A percentile compares a stretch with the other conserved stretches of the same genome.
Evolutionary conservation across 805 yeast genomes (phyloP).

Genomic region (Suhomyces emberorum): DNA sequence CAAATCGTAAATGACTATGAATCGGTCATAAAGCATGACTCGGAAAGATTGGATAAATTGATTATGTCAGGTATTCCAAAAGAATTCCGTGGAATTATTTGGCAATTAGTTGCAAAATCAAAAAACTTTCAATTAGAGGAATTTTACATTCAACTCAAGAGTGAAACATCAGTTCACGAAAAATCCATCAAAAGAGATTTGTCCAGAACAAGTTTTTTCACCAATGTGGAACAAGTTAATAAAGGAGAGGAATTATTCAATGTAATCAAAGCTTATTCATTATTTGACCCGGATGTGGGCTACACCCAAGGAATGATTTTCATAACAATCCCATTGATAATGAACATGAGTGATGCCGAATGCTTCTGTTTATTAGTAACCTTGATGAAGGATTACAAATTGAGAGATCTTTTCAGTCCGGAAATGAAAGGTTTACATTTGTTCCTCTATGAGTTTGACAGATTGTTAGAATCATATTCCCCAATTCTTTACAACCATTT

Average conservation of each 20-base stretch:
- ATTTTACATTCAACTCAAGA: slow-evolving; percentile 49
- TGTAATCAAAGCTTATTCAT: slow-evolving; percentile 78
- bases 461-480: slow-evolving; percentile 70
- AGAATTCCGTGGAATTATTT: slow-evolving; percentile 81
- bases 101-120: slow-evolving; percentile 86
- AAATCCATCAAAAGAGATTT: slow-evolving; percentile 78
- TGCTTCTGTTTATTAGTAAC: slow-evolving; percentile 78
- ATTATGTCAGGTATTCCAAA: slow-evolving; percentile 78
- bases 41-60: slow-evolving; percentile 56
- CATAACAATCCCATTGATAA: slow-evolving; percentile 76
- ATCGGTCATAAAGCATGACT: slow-evolving; percentile 58
- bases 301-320: slow-evolving; percentile 99
- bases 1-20: slow-evolving; percentile 73
- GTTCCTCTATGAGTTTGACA: slow-evolving; percentile 83
- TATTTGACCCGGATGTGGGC: slow-evolving; percentile 90
- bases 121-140: slow-evolving; percentile 64
- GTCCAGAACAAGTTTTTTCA: slow-evolving; percentile 79
- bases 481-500: slow-evolving; percentile 77
- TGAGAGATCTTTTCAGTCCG: slow-evolving; percentile 74
- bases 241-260: slow-evolving; percentile 64
- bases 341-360: slow-evolving; percentile 80
- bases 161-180: slow-evolving; percentile 59
- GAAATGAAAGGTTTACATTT: slow-evolving; percentile 93
- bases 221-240: slow-evolving; percentile 50
- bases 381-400: slow-evolving; percentile 80